These are phyloP conservation scores for Acmispon strigosus DNA, from an alignment of 306 rosid genomes.

Conservation along the genomic window DNA sequence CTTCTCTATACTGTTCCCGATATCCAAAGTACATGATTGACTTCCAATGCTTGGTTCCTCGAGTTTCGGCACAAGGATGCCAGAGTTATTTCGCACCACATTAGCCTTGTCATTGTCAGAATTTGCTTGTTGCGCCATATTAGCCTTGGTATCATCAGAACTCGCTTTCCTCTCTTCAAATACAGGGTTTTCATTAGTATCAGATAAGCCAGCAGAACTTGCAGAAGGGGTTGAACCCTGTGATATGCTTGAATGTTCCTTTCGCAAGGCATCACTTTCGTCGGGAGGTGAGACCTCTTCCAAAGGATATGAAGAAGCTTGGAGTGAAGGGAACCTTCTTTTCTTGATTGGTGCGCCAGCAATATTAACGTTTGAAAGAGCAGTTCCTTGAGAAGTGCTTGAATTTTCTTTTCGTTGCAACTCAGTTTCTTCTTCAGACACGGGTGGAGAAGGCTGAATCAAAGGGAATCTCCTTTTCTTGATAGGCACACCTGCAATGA, in stretches of 20 bases:
- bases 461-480: constrained; percentile 84
- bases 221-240: constrained; percentile 41
- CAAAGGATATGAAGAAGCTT: constrained; percentile 23
- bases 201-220: constrained; percentile 39
- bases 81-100: constrained; percentile 26
- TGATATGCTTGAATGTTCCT: constrained; percentile 40
- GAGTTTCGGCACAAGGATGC: constrained; percentile 28
- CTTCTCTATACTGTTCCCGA: constrained; percentile 31
- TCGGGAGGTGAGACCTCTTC: constrained; percentile 22
- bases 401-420: constrained; percentile 38
- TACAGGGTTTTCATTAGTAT: constrained; percentile 25
- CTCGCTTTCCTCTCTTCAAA: constrained; percentile 41
- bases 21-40: constrained; percentile 31
- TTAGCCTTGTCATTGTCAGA: constrained; percentile 26
- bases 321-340: constrained; percentile 37
- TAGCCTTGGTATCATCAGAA: constrained; percentile 27
- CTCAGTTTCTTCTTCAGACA: constrained; percentile 50
- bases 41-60: constrained; percentile 31
- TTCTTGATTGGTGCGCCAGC: constrained; percentile 51
- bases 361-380: constrained; percentile 38
- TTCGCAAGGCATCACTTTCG: constrained; percentile 19
- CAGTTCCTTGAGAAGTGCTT: constrained; percentile 43
- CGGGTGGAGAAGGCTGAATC: constrained; percentile 50
- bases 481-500: constrained; percentile 86
- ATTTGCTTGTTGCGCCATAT: constrained; percentile 23